Percentiles rank a stretch among this genome's conserved stretches.
Evolutionary conservation across 2,329 filamentous ascomycete species (phyloP).

Genomic region (Leptographium flavum): DNA sequence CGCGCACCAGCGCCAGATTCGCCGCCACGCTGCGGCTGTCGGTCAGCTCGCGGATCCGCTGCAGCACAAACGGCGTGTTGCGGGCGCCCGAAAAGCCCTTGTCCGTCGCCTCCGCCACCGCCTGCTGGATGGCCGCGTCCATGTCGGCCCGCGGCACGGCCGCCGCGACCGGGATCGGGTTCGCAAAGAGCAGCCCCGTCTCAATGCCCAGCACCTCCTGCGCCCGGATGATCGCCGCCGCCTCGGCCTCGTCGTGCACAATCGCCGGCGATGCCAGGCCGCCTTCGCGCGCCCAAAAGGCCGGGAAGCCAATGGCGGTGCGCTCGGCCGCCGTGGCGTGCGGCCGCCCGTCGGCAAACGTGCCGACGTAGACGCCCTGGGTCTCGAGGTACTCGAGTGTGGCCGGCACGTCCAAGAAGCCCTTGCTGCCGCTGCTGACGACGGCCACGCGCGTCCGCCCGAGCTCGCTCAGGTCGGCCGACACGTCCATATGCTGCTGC

Average conservation of each 20-base stretch:
- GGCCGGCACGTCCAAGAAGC: conserved; percentile 81
- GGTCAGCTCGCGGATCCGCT: conserved; percentile 66
- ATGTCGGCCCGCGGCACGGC: conserved; percentile 60
- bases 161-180: conserved; percentile 61
- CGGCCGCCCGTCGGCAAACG: conserved; percentile 69
- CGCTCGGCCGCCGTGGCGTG: conserved; percentile 9
- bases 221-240: conserved; percentile 76
- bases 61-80: conserved; percentile 75
- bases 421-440: conserved; percentile 83
- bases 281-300: conserved; percentile 85
- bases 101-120: conserved; percentile 48
- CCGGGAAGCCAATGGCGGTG: conserved; percentile 69
- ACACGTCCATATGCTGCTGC: conserved; percentile 80
- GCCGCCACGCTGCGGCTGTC: conserved; percentile 56
- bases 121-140: conserved; percentile 52
- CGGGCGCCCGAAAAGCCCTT: conserved; percentile 56
- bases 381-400: conserved; percentile 69
- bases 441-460: conserved; percentile 81
- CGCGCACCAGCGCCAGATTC: conserved; percentile 49
- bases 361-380: conserved; percentile 67
- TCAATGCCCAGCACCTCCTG: conserved; percentile 58
- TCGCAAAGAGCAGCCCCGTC: conserved; percentile 77
- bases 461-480: conserved; percentile 87
- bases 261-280: conserved; percentile 65
- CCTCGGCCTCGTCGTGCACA: conserved; percentile 62